Evolutionary conservation across 75 land plant species (phyloP).

Genomic region (Cryptomeria japonica): DNA sequence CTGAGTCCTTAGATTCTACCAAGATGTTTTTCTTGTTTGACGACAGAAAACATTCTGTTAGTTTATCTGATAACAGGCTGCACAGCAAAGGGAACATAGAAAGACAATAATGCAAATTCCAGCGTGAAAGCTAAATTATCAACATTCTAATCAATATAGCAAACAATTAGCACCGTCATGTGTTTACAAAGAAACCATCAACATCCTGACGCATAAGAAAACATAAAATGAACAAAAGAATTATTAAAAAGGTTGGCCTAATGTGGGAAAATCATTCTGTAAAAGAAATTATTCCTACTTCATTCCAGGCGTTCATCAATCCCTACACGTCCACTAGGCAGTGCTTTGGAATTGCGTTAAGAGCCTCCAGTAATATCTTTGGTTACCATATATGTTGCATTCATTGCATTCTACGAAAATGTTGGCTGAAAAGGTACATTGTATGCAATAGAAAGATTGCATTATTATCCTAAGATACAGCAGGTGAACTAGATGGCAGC

Average conservation of each 20-base stretch:
- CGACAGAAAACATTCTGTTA: too few species aligned
- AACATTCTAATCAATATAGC: not conserved
- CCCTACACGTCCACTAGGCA: not conserved
- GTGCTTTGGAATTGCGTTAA: not conserved
- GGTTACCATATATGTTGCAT: constrained; percentile 2
- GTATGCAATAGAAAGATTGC: not conserved
- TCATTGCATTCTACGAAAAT: not conserved
- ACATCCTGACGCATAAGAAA: not conserved
- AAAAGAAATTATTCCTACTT: not conserved
- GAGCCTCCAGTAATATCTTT: not conserved
- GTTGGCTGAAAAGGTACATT: not conserved
- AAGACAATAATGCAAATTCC: not conserved
- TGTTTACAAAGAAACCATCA: not conserved
- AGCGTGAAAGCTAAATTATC: not conserved
- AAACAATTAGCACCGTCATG: not conserved
- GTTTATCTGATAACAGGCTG: too few species aligned
- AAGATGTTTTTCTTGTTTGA: not conserved
- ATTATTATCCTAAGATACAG: not conserved
- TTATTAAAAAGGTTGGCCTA: not conserved
- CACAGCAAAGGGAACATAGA: not conserved
- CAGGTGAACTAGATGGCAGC: not conserved
- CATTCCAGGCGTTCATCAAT: not conserved
- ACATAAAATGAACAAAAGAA: not conserved
- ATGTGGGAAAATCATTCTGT: not conserved
- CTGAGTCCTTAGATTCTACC: not conserved